Base-by-base conservation (phyloP, 306 rosid genomes). In the Vigna hirtella region DNA sequence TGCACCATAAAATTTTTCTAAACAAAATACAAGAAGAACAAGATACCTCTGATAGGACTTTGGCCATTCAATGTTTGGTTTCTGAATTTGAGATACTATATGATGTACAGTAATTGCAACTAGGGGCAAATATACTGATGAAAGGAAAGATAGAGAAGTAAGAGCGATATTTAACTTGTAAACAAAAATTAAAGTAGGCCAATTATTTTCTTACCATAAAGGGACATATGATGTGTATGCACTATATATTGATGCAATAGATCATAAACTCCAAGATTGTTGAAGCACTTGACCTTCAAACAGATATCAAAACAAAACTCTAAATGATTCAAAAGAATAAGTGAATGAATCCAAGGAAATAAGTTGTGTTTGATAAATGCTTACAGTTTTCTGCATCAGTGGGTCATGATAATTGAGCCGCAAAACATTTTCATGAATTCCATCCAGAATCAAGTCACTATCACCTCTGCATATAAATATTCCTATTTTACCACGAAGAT, bases 321-420 rank as follows among this genome's bases (percentile, higher is more conserved):
- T 34, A 56, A 76, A 70, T 16, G 20, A 81, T 62, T 74, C 73
- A 72, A 72, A 51, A 85, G 70, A 80, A 68, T 70, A 24, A 9
- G 73, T 4, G 78, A 76, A 64, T 22, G 72, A 77, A 77, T 76
- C 72, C 52, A 26, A 4, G 72, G 15, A 49, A 72, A 51, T 76
- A 43, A 56, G 17, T 70, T 12, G 74, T 7, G 57, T n/a, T 58
- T 49, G 9, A 55, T 28, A 43, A 74, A 81, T 53, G 74, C 91
- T 90, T 90, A 94, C 98, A 78, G 98, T 89, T 86, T 90, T 94
- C 72, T 85, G 91, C 97, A 94, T 92, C 87, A 92, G 72, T 28
- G 98, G 98, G 74, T 94, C 98, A 81, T 94, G 98, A 81, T 90
- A 94, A 83, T 72, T 85, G 85, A 94, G 97, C 77, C 81, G 95